Conservation (phyloP, 2,329 filamentous ascomycete genomes). For the Pseudogymnoascus sp. region DNA sequence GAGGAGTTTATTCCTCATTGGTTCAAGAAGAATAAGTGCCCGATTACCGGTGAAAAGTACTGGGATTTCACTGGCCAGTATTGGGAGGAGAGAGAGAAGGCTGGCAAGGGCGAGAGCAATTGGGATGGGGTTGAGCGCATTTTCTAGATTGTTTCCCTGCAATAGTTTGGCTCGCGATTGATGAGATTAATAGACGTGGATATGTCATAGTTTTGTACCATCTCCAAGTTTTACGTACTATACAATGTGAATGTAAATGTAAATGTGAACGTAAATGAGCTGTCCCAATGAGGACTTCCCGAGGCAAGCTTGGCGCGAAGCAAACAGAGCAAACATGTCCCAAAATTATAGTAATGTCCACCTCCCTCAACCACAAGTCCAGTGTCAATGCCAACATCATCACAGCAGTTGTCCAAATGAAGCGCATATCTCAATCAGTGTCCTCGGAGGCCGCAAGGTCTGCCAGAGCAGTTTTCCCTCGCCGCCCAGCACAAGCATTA, state of each 20-base stretch:
- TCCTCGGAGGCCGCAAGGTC: slow-evolving; percentile 11
- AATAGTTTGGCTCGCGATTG: neutral
- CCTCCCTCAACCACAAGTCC: neutral
- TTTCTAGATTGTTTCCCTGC: slow-evolving; percentile 6
- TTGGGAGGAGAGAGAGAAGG: slow-evolving; percentile 52
- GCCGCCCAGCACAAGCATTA: neutral
- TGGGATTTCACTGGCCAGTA: slow-evolving; percentile 88
- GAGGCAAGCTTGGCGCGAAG: slow-evolving; percentile 2
- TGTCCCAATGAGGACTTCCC: neutral
- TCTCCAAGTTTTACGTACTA: neutral
- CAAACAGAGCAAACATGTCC: slow-evolving; percentile 6
- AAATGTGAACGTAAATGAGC: neutral
- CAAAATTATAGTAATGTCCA: neutral
- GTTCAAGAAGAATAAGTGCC: slow-evolving; percentile 67
- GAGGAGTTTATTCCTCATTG: slow-evolving; percentile 78
- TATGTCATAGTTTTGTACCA: neutral
- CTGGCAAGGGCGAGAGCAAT: slow-evolving; percentile 11
- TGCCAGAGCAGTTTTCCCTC: slow-evolving; percentile 10
- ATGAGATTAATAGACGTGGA: neutral
- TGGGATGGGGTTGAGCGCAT: slow-evolving; percentile 30
- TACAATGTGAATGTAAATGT: neutral
- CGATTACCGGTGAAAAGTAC: slow-evolving; percentile 76
- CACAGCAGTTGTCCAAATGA: slow-evolving; percentile 18
- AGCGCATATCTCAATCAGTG: slow-evolving; percentile 22
- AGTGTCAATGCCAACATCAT: neutral